phyloP scores from a whole-genome alignment of 139 green algal genomes.

The Medakamo hakoo region DNA sequence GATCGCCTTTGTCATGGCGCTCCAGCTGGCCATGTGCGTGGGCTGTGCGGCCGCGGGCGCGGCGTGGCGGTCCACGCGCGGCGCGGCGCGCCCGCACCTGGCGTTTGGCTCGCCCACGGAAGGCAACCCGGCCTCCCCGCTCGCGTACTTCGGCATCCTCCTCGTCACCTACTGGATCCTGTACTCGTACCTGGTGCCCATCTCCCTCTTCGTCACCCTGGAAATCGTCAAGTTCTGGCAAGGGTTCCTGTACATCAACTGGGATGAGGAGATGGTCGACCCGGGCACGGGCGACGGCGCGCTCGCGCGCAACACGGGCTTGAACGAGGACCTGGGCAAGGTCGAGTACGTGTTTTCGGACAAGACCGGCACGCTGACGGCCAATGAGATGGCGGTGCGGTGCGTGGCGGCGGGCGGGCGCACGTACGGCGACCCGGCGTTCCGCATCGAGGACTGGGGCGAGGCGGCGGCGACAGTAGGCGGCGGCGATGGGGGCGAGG shows the following conservation, averaged over 20 bases:
- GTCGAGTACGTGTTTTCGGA: conserved; percentile 87
- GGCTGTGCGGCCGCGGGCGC: conserved; percentile 24
- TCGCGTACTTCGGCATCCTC: conserved; percentile 27
- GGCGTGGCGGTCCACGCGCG: conserved; percentile 24
- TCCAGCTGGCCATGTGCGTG: conserved; percentile 37
- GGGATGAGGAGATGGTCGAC: conserved; percentile 64
- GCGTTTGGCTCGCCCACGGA: conserved; percentile 4
- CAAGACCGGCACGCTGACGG: conserved; percentile 89
- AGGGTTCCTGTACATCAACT: conserved; percentile 65
- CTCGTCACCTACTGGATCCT: conserved; percentile 79
- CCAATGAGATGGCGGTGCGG: conserved; percentile 74
- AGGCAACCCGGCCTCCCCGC: not conserved
- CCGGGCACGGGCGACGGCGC: conserved; percentile 45
- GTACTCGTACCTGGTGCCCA: conserved; percentile 88
- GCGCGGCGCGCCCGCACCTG: conserved; percentile 24
- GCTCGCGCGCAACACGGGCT: conserved; percentile 70
- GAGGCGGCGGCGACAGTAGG: not conserved
- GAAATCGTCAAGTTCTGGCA: conserved; percentile 88
- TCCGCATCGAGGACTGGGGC: conserved; percentile 3
- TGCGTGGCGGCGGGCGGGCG: conserved; percentile 30
- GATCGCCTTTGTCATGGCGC: conserved; percentile 33
- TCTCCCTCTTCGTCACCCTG: conserved; percentile 94
- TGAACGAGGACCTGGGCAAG: conserved; percentile 95
- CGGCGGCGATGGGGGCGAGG: not conserved
- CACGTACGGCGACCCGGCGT: conserved; percentile 13